Evolutionary conservation across 768 basidiomycete genomes (phyloP).

Genomic region (Leucosporidium creatinivorum): DNA sequence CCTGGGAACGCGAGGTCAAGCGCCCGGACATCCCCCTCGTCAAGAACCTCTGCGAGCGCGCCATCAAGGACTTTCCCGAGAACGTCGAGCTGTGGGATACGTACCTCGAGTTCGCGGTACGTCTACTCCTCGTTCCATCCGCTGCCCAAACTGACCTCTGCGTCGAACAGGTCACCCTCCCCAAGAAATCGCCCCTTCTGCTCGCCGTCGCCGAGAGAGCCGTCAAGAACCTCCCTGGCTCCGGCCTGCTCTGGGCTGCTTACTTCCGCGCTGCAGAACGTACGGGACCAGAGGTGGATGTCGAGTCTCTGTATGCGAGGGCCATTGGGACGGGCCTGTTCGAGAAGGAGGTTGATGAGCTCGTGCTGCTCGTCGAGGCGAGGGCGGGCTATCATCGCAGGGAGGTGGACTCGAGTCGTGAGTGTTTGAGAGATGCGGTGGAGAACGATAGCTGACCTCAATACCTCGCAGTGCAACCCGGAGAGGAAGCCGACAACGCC

Average conservation of each 20-base stretch:
- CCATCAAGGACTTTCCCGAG: conserved; percentile 14
- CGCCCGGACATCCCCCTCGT: conserved; percentile 34
- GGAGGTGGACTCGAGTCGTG: conserved; percentile 13
- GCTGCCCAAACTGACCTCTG: background rate
- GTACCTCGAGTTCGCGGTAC: conserved; percentile 63
- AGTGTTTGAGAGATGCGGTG: background rate
- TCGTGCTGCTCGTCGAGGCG: conserved; percentile 58
- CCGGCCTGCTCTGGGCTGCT: conserved; percentile 4
- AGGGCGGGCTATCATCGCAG: conserved; percentile 40
- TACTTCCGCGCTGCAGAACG: background rate
- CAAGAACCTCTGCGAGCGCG: conserved; percentile 34
- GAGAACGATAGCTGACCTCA: too few species aligned
- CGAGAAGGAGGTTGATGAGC: conserved; percentile 55
- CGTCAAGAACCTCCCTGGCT: conserved; percentile 10
- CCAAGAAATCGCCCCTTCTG: conserved; percentile 8
- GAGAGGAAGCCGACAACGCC: conserved; percentile 4
- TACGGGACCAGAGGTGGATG: background rate
- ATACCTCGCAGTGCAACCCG: background rate
- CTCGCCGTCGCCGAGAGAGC: conserved; percentile 18
- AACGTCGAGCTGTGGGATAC: conserved; percentile 52
- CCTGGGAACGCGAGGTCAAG: conserved; percentile 38
- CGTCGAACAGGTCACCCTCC: background rate
- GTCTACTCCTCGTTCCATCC: background rate
- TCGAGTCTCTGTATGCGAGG: conserved; percentile 21
- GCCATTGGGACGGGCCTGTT: conserved; percentile 21